These are phyloP conservation scores for Wickerhamiella parazyma DNA, from an alignment of 805 yeast species.

Conservation along the genomic window DNA sequence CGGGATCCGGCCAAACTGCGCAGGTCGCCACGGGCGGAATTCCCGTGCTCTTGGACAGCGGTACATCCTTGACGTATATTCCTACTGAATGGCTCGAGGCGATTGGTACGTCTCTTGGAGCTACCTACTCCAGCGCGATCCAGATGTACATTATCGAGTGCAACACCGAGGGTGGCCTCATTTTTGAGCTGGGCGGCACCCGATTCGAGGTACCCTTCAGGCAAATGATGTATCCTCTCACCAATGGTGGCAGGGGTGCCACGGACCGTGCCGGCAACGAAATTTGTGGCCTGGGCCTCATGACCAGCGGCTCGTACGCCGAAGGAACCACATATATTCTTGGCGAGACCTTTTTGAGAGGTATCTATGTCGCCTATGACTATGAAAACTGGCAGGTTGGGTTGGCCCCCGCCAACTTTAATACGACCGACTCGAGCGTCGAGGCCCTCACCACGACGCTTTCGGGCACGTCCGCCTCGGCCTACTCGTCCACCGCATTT, in stretches of 20 bases:
- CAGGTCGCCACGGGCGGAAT: constrained; percentile 8
- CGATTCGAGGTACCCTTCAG: constrained; percentile 33
- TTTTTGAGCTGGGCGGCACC: constrained; percentile 40
- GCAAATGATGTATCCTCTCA: constrained; percentile 16
- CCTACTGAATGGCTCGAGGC: constrained; percentile 26
- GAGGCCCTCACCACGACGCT: constrained; percentile 22
- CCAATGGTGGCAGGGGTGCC: constrained; percentile 9
- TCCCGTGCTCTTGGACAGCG: constrained; percentile 39
- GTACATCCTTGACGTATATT: constrained; percentile 36
- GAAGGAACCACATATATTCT: constrained; percentile 26
- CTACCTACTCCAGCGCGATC: constrained; percentile 25
- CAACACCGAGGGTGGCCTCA: constrained; percentile 22
- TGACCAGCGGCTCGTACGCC: constrained; percentile 22
- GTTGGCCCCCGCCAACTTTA: constrained; percentile 35
- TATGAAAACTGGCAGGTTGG: constrained; percentile 43
- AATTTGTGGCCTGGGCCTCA: constrained; percentile 19
- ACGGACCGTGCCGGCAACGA: constrained; percentile 16
- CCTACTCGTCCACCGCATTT: constrained; percentile 13
- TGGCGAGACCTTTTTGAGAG: constrained; percentile 54
- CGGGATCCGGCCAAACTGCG: constrained; percentile 10
- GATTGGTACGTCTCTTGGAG: constrained; percentile 28
- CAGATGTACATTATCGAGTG: constrained; percentile 33
- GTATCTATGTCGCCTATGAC: constrained; percentile 56
- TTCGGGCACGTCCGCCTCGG: constrained; percentile 18
- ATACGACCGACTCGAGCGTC: constrained; percentile 19